Base-by-base conservation (phyloP, 371 early-diverging fungal species). In the Coemansia sp. region DNA sequence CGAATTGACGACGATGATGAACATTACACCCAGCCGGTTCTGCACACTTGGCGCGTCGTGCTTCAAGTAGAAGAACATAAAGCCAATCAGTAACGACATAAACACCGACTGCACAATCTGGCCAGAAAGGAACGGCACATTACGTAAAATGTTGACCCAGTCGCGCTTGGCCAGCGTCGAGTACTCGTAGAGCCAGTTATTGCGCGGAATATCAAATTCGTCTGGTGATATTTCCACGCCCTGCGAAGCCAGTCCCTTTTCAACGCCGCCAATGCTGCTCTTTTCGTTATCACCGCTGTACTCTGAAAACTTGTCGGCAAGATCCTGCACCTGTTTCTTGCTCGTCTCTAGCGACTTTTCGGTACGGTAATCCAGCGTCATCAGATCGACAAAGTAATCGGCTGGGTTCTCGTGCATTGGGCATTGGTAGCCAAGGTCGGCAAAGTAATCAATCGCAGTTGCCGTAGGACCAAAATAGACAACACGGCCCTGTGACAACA, bases 401-500 rank as follows among this genome's bases (percentile, higher is more conserved):
- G 87, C 83, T 0, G 83, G 85, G 50, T 78, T 83, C 68, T 83
- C 81, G 63, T 83, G 82, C 29, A 77, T 47, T 0, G 85, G 86
- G 50, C 84, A 81, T 31, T 70, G 69, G 63, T 82, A 88, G 16
- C 89, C 88, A 21, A 88, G 71, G 26, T 59, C 54, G 40, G 81
- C 77, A 71, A 88, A 87, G 74, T 89, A 86, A 10, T 66, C 39
- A 8, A 79, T 66, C 5, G 84, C 82, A 24, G 78, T 70, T 4
- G 79, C 78, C 4, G 82, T 64, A 1, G 85, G 83, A 4, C 90
- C 90, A 59, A 83, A 82, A 58, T 89, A 90, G n/a, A 89, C 82
- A 10, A 84, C 68, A 7, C 89, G 88, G 26, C 90, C 89, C 58
- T 85, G 83, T 47, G 87, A 87, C 24, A 90, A 72, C 53, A 90